Evolutionary conservation across 169 alveolate species (phyloP), one percentile per base, ranked within the genome.

Genomic region (Amoebophrya sp.): DNA sequence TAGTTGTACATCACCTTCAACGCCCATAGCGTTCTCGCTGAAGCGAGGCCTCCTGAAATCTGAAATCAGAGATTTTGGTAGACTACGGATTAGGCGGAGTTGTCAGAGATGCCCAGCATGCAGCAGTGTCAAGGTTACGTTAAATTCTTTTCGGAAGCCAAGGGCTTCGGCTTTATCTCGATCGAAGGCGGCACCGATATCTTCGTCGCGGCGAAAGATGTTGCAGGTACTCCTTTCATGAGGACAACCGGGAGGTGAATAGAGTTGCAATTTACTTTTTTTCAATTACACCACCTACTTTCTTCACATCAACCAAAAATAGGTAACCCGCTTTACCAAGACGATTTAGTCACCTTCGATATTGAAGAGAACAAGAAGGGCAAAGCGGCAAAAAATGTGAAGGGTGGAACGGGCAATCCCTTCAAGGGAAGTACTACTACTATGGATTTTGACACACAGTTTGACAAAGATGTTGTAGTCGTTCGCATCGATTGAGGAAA

Each of bases 271-370:
- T 47, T 47, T 47, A 18, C 18, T 47, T 47, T 47, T 47, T 47
- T 47, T 47, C 65, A 47, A 12, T 47, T 47, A 18, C 29, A 47
- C 65, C 65, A 47, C 65, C 18, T 47, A 47, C 6, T 47, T 47
- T 47, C 65, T 47, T 6, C 65, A 47, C 65, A 6, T 47, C 65
- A 6, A 47, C 6, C 29, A 12, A 47, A 6, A 47, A 6, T 0
- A 65, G 83, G 83, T 65, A 65, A 65, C n/a, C 83, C 83, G 12
- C 33, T 65, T 10, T 65, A 65, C 83, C 83, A 65, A 65, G 83
- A 65, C 83, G 83, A 65, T 26, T 26, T 65, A 36, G 83, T 65
- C 33, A 65, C 83, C 3, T 65, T 65, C 83, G 83, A 65, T 29
- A 65, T 65, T 26, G 83, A 65, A 18, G 83, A 65, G n/a, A 65